Conservation (phyloP, 179 eudicot species). For the Heliamphora pulchella region DNA sequence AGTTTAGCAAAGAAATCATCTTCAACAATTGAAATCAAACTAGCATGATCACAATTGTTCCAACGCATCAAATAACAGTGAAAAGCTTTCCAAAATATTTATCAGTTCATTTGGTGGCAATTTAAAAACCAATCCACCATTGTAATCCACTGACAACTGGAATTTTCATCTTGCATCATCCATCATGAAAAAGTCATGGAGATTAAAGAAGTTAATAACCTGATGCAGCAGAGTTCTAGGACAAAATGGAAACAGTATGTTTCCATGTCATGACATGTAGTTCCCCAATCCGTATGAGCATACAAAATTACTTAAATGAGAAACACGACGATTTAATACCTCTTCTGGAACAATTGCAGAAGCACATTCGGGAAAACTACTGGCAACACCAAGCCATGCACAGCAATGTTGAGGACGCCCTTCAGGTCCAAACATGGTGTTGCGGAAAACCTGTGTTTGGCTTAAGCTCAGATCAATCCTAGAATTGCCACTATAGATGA, state of each 20-base stretch:
- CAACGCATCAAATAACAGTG: not conserved
- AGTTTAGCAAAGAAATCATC: not conserved
- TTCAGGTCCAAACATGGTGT: slow-evolving; percentile 99
- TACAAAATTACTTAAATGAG: slow-evolving; percentile 14
- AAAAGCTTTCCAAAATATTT: not conserved
- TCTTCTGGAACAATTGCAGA: slow-evolving; percentile 93
- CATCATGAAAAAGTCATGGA: slow-evolving; percentile 9
- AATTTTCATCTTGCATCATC: not conserved
- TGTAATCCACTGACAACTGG: not conserved
- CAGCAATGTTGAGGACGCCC: slow-evolving; percentile 99
- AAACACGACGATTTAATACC: slow-evolving; percentile 38
- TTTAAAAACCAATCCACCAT: not conserved
- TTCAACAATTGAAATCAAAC: not conserved
- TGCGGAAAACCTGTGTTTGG: slow-evolving; percentile 76
- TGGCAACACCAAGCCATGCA: slow-evolving; percentile 99
- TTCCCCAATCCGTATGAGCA: not conserved
- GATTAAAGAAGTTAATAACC: not conserved
- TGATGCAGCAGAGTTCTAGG: not conserved
- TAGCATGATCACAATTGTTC: not conserved
- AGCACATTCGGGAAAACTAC: slow-evolving; percentile 98
- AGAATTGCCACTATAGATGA: slow-evolving; percentile 10
- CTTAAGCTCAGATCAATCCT: slow-evolving; percentile 14
- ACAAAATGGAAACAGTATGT: not conserved
- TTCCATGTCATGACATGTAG: not conserved
- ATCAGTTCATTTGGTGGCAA: slow-evolving; percentile 1